Conservation (phyloP, 129 eudicot species). For the sunflower (Helianthus annuus) region DNA sequence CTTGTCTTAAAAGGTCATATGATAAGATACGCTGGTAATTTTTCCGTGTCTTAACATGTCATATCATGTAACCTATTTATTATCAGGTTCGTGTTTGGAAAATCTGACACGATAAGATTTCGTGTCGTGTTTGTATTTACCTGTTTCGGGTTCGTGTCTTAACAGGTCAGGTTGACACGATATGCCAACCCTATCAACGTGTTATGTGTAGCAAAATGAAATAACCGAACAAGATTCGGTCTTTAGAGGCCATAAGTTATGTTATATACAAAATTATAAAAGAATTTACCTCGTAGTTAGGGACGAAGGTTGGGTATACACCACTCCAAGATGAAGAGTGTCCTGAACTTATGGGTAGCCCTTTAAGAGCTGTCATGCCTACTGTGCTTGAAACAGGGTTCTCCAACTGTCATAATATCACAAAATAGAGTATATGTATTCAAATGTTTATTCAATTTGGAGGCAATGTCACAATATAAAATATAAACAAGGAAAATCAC, state of each 20-base stretch:
- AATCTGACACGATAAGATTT: no score
- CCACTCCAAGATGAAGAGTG: constrained; percentile 40
- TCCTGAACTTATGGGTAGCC: constrained; percentile 44
- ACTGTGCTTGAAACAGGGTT: constrained; percentile 37
- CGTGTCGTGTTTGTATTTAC: no score
- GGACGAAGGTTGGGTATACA: constrained; percentile 40
- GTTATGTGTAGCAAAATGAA: background rate
- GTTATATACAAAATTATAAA: background rate
- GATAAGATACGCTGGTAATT: no score
- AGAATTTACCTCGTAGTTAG: constrained; percentile 48
- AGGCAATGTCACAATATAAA: background rate
- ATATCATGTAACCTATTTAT: no score
- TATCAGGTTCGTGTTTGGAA: no score
- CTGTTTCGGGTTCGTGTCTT: no score
- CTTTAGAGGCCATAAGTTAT: constrained; percentile 4
- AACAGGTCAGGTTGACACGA: no score
- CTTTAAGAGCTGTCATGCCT: constrained; percentile 35
- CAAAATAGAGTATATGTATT: constrained; percentile 5
- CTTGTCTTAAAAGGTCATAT: no score
- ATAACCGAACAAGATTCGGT: background rate
- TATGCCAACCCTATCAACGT: background rate
- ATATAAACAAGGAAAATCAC: no score
- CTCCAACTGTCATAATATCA: constrained; percentile 39
- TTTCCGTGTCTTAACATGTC: no score
- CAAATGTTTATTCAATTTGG: background rate